Conservation (phyloP, 129 eudicot species). For the Flaveria trinervia region DNA sequence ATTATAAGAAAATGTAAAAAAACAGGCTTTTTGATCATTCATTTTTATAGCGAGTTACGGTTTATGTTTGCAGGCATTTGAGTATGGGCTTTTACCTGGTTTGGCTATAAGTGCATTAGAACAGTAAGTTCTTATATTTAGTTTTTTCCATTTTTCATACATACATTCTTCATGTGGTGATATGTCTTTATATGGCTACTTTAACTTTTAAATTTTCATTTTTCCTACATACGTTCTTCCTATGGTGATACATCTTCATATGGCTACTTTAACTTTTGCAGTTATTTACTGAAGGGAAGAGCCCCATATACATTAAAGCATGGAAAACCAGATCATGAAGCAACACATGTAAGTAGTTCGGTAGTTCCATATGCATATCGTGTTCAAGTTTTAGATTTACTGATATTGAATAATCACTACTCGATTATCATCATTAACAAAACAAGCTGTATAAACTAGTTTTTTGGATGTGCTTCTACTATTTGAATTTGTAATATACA, state of each 20-base stretch:
- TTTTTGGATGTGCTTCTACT: neutral
- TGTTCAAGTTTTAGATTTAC: neutral
- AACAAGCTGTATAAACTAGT: neutral
- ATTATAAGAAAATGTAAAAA: neutral
- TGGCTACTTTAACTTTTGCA: slow-evolving; percentile 35
- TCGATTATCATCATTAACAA: neutral
- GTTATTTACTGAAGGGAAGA: slow-evolving; percentile 78
- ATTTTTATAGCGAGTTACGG: neutral
- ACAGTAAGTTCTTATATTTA: slow-evolving; percentile 56
- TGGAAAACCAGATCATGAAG: slow-evolving; percentile 93
- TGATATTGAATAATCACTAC: neutral
- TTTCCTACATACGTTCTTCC: slow-evolving; percentile 12
- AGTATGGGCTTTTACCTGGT: slow-evolving; percentile 90
- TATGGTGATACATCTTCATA: slow-evolving; percentile 26
- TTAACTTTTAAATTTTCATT: slow-evolving; percentile 18
- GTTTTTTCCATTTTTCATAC: slow-evolving; percentile 3
- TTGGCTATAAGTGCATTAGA: slow-evolving; percentile 77
- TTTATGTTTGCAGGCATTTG: slow-evolving; percentile 68
- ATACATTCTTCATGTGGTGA: slow-evolving; percentile 25
- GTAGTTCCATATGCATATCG: slow-evolving; percentile 11
- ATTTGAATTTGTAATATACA: neutral
- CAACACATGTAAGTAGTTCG: slow-evolving; percentile 65
- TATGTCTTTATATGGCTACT: slow-evolving; percentile 7
- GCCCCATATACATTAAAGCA: slow-evolving; percentile 81
- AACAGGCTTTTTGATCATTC: neutral